Percentiles rank a stretch among this genome's conserved stretches.
phyloP scores from a whole-genome alignment of 1,139 yeast genomes.

The Arxiozyma telluris region DNA sequence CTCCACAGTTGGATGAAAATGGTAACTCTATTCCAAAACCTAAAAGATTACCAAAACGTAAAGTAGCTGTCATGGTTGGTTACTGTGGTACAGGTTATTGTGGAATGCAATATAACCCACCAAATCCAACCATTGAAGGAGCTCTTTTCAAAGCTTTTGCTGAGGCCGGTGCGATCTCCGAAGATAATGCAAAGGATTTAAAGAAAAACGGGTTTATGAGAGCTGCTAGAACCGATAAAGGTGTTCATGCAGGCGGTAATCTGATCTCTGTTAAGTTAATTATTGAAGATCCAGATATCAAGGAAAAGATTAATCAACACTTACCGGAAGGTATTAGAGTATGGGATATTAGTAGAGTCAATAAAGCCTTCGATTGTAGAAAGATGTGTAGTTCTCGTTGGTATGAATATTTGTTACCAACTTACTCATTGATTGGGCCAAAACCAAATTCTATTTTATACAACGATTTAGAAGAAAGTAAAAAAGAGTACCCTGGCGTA shows the following conservation, averaged over 20 bases:
- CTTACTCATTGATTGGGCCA: conserved; percentile 85
- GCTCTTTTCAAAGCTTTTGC: conserved; percentile 80
- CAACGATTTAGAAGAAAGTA: conserved; percentile 48
- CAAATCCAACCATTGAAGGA: conserved; percentile 84
- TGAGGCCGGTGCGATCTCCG: conserved; percentile 82
- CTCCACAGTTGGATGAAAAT: conserved; percentile 45
- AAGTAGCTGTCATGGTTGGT: conserved; percentile 89
- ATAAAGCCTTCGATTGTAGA: conserved; percentile 88
- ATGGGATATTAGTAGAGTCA: conserved; percentile 89
- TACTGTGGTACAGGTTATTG: conserved; percentile 98
- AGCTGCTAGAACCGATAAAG: conserved; percentile 97
- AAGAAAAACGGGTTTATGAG: conserved; percentile 88
- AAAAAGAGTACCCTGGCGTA: conserved; percentile 47
- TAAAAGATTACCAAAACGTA: conserved; percentile 37
- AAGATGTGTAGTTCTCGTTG: conserved; percentile 91
- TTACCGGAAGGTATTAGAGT: conserved; percentile 82
- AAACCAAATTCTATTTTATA: conserved; percentile 62
- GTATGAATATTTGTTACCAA: conserved; percentile 88
- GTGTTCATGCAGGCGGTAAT: conserved; percentile 98
- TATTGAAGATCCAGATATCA: conserved; percentile 74
- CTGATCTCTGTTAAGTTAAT: conserved; percentile 82
- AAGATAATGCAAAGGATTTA: conserved; percentile 81
- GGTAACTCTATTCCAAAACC: conserved; percentile 48
- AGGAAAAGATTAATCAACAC: conserved; percentile 58
- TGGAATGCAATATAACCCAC: conserved; percentile 95